Base-by-base conservation (phyloP, 371 early-diverging fungal species). In the Nosema muscidifuracis region DNA sequence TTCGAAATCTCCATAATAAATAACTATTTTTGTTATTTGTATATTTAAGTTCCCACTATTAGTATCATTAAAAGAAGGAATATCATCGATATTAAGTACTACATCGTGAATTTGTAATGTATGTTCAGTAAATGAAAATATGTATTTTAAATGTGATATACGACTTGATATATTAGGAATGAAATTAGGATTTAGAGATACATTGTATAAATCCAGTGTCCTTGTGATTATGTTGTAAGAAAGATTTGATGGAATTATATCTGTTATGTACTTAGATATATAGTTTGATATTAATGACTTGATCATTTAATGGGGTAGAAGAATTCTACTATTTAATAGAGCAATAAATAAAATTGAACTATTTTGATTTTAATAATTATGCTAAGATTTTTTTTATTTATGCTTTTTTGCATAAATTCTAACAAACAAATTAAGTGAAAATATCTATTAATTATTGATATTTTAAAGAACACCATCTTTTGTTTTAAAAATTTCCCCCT, bases 341-440 rank as follows among this genome's bases (percentile, higher is more conserved):
- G n/a, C n/a, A n/a, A 47, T n/a, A 47, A 47, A 47, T n/a, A 47
- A 10, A 47, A 10, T 47, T 20, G 3, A 13, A 47, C n/a, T n/a
- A 47, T 12, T 12, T 47, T 47, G n/a, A n/a, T 12, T 47, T 47
- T 20, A 10, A 47, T 47, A 47, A 6, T 47, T 47, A 10, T n/a
- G n/a, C n/a, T 4, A 4, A 47, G 4, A 10, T 47, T 47, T 12
- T 10, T 6, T 47, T n/a, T 47, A 12, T 47, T 12, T 47, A 47
- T 10, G 47, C n/a, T 47, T 47, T 47, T 47, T 47, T 47, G 47
- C 47, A 47, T 47, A 47, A 47, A 47, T 20, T n/a, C 4, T n/a
- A 47, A 47, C 20, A 47, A 47, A 47, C 47, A 47, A 47, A 47
- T n/a, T 47, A 13, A 10, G 3, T n/a, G n/a, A 47, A 47, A n/a